Percentiles rank a stretch among this genome's conserved stretches.
Conservation (phyloP, 208 protist genomes). For the Leishmania aethiopica region DNA sequence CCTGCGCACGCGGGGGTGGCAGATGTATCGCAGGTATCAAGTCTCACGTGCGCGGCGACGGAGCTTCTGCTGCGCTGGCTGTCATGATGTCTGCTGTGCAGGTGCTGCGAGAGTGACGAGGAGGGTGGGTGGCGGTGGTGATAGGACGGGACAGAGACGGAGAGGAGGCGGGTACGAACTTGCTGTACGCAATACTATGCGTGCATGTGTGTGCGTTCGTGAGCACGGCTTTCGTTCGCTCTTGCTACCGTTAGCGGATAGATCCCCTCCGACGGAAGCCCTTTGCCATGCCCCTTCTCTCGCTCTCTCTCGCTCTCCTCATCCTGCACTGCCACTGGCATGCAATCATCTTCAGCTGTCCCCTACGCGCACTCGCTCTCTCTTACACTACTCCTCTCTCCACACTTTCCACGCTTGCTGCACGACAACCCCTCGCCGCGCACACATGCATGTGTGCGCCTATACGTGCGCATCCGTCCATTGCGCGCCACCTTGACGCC, state of each 20-base stretch:
- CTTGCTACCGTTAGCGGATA: neutral
- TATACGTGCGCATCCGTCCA: neutral
- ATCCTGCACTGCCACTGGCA: neutral
- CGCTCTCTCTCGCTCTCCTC: neutral
- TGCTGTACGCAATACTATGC: neutral
- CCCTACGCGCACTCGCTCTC: neutral
- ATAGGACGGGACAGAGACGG: no score
- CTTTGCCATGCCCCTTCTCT: neutral
- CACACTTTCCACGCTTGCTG: neutral
- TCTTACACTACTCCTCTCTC: neutral
- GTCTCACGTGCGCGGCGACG: neutral
- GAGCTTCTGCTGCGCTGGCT: neutral
- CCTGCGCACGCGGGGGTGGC: neutral
- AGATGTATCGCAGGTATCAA: neutral
- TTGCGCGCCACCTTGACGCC: neutral
- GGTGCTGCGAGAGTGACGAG: neutral
- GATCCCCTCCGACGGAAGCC: neutral
- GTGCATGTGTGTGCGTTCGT: neutral
- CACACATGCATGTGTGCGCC: neutral
- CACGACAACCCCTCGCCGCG: neutral
- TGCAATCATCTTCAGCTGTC: neutral
- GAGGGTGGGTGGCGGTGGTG: no score
- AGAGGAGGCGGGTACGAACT: neutral
- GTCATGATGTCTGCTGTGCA: neutral
- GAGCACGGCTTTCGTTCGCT: neutral